Base-by-base conservation (phyloP, 2,329 filamentous ascomycete species). In the Botrytis byssoidea region DNA sequence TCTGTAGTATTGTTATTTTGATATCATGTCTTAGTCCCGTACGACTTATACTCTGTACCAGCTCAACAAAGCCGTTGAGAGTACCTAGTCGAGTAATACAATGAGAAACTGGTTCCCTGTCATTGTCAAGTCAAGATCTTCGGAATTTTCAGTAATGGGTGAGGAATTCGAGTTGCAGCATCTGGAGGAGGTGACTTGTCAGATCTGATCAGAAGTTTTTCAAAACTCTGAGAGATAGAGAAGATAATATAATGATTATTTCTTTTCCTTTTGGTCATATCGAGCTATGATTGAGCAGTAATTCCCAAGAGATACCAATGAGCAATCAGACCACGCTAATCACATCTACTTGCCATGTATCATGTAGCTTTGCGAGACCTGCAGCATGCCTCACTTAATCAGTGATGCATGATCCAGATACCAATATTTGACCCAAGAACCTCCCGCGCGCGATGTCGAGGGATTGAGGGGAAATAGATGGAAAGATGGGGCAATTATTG, bases 291-390 rank as follows among this genome's bases (percentile, higher is more conserved):
- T 42, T 18, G 25, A 67, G 64, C 32, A 14, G 37, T 29, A 12
- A n/a, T 37, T 9, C 16, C 32, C 14, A 55, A 29, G 48, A 46
- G 55, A 67, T 67, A 22, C 46, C 65, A n/a, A 20, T 20, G 65
- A 67, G 55, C 48, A 68, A 29, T 48, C 44, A 44, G 46, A 72
- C 70, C 61, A 72, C 70, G 70, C 70, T 57, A 57, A 72, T 66
- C 40, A 66, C 70, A 72, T 72, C 29, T 57, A 65, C 61, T 72
- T 66, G 70, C 70, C 70, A 66, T 72, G 37, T 66, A 67, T 42
- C 48, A 67, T 66, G 61, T 67, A 67, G 48, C 70, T 59, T 59
- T 57, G 70, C 61, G 61, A 72, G 48, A 72, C 70, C 60, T 72
- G 70, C 70, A 71, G 70, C 70, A 66, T 71, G 70, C 70, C 70